Evolutionary conservation across 257 asterid species (phyloP).

Genomic region (Ophiorrhiza pumila): DNA sequence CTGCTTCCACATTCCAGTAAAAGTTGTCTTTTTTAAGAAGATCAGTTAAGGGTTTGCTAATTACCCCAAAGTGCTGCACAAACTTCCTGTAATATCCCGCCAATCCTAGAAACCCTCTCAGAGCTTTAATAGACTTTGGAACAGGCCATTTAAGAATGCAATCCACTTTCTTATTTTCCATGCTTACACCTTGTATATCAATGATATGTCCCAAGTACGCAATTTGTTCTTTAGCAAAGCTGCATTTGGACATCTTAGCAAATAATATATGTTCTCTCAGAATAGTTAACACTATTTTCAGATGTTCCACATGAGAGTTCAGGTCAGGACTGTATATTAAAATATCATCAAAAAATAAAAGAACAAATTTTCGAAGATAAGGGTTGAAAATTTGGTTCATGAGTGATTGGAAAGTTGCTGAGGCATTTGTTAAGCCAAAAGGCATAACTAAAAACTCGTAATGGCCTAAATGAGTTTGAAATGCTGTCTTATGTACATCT

Average conservation of each 20-base stretch:
- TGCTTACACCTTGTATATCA: not conserved
- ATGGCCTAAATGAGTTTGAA: not conserved
- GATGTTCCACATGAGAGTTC: not conserved
- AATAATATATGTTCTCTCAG: not conserved
- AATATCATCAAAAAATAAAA: constrained; percentile 2
- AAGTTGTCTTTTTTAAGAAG: not conserved
- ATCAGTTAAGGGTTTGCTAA: not conserved
- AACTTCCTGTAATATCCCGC: not conserved
- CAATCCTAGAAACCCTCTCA: not conserved
- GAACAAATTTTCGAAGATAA: too few relatives aligned
- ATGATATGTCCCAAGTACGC: not conserved
- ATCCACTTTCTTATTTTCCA: not conserved
- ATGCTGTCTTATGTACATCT: not conserved
- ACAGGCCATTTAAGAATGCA: not conserved
- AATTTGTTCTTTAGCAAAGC: not conserved
- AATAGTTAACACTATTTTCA: not conserved
- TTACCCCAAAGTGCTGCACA: not conserved
- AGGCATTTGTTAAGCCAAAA: too few relatives aligned
- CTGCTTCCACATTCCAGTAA: not conserved
- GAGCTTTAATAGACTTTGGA: not conserved
- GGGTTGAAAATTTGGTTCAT: too few relatives aligned
- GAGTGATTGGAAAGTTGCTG: too few relatives aligned
- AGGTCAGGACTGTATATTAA: not conserved
- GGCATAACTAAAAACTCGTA: not conserved
- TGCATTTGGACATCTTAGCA: not conserved